phyloP scores from a whole-genome alignment of 1,139 yeast genomes.

The Yamadazyma sp. region DNA sequence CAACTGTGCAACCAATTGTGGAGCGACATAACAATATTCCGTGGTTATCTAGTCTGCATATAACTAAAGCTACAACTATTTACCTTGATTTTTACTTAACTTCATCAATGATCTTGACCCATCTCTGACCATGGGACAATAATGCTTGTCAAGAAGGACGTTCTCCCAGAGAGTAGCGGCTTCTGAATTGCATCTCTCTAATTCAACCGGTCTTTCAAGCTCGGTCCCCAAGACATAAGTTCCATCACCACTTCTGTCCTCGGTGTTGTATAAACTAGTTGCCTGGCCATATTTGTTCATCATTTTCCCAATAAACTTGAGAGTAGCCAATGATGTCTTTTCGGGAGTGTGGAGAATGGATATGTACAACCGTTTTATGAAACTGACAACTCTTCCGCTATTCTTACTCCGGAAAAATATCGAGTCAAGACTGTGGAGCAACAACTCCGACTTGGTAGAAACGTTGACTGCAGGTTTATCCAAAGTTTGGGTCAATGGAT shows the following conservation, averaged over 20 bases:
- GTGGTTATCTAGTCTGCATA: too few species aligned
- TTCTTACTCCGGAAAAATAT: constrained; percentile 77
- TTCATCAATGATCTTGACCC: constrained; percentile 47
- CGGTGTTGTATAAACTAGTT: constrained; percentile 78
- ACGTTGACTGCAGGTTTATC: constrained; percentile 76
- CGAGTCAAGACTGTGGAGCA: constrained; percentile 74
- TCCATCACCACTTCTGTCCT: constrained; percentile 68
- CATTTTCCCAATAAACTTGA: constrained; percentile 77
- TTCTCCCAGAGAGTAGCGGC: constrained; percentile 93
- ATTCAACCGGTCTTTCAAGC: constrained; percentile 47
- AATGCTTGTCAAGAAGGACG: constrained; percentile 74
- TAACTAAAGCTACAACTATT: too few species aligned
- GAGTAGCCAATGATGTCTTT: constrained; percentile 73
- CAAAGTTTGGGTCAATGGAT: constrained; percentile 52
- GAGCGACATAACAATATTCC: neutral
- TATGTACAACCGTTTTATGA: constrained; percentile 75
- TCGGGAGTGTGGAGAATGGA: constrained; percentile 78
- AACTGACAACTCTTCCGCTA: constrained; percentile 81
- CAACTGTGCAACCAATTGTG: constrained; percentile 1
- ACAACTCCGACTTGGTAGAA: constrained; percentile 83
- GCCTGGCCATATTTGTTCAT: constrained; percentile 65
- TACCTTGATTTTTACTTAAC: constrained; percentile 26
- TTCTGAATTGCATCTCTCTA: constrained; percentile 78
- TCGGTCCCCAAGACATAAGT: constrained; percentile 73
- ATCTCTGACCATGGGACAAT: constrained; percentile 71